Percentiles rank a stretch among this genome's conserved stretches.
phyloP scores from a whole-genome alignment of 2,329 filamentous ascomycete genomes.

The Knoxdaviesia proteae region DNA sequence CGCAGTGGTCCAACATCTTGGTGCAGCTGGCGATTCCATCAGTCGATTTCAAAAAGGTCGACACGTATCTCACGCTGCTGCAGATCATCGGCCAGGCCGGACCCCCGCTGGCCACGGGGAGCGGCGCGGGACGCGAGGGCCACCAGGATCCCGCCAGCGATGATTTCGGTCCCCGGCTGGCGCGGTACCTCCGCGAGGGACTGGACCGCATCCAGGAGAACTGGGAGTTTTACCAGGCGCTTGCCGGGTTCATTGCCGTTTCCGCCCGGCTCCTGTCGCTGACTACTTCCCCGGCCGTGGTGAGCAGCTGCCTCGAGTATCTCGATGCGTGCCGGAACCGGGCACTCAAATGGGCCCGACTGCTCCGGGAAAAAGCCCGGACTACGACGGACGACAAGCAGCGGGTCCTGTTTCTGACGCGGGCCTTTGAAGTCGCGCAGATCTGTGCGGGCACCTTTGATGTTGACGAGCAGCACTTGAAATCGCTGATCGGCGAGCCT shows the following conservation, averaged over 20 bases:
- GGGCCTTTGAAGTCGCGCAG: constrained; percentile 6
- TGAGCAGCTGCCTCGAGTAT: constrained; percentile 10
- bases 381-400: constrained; percentile 8
- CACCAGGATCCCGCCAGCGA: constrained; percentile 16
- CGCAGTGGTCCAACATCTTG: constrained; percentile 37
- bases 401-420: not conserved
- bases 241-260: constrained; percentile 19
- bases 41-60: constrained; percentile 27
- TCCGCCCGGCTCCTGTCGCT: constrained; percentile 21
- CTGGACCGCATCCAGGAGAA: constrained; percentile 21
- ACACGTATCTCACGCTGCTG: constrained; percentile 23
- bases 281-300: constrained; percentile 7
- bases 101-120: constrained; percentile 5
- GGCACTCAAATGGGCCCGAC: constrained; percentile 17
- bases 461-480: constrained; percentile 13
- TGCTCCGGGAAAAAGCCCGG: constrained; percentile 11
- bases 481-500: constrained; percentile 9
- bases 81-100: constrained; percentile 30
- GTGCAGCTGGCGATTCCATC: constrained; percentile 23
- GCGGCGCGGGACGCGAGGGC: constrained; percentile 7
- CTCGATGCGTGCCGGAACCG: constrained; percentile 13
- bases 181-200: constrained; percentile 12
- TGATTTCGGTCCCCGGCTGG: constrained; percentile 12
- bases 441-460: constrained; percentile 23
- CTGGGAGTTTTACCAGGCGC: constrained; percentile 24